A percentile compares a stretch with the other conserved stretches of the same genome.
Conservation (phyloP, 148 eudicot species). For the Cornus kousa region DNA sequence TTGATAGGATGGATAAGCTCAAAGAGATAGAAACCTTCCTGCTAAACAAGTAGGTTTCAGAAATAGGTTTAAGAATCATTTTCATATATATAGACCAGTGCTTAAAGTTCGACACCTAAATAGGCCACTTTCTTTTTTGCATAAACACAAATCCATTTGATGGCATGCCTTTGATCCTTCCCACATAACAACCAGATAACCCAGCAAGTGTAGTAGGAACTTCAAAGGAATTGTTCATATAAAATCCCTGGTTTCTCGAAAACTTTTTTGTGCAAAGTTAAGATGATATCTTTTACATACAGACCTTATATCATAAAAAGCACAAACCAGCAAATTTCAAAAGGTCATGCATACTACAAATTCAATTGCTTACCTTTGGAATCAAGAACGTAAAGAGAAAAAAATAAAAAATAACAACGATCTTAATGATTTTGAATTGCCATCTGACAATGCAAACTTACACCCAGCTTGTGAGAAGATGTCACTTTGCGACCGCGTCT, state of each 20-base stretch:
- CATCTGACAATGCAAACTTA: not conserved
- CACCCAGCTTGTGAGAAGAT: conserved; percentile 3
- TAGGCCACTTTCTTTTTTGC: too few species aligned
- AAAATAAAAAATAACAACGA: not conserved
- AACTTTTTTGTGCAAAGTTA: not conserved
- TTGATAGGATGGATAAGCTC: too few species aligned
- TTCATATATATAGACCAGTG: too few species aligned
- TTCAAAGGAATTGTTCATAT: not conserved
- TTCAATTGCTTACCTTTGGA: conserved; percentile 8
- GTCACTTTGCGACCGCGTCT: conserved; percentile 47
- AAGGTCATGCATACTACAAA: not conserved
- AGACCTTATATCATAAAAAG: not conserved
- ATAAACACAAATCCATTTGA: too few species aligned
- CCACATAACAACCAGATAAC: too few species aligned
- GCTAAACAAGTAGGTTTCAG: too few species aligned
- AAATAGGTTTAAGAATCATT: too few species aligned
- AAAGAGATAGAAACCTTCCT: too few species aligned
- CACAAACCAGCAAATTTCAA: conserved; percentile 4
- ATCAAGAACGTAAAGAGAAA: not conserved
- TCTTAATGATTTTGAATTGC: not conserved
- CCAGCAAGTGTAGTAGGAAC: not conserved
- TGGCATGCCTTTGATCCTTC: too few species aligned
- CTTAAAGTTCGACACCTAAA: too few species aligned
- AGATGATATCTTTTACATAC: not conserved
- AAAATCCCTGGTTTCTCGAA: not conserved